Evolutionary conservation across 345 rosid genomes (phyloP).

Genomic region (Triadica sebifera): DNA sequence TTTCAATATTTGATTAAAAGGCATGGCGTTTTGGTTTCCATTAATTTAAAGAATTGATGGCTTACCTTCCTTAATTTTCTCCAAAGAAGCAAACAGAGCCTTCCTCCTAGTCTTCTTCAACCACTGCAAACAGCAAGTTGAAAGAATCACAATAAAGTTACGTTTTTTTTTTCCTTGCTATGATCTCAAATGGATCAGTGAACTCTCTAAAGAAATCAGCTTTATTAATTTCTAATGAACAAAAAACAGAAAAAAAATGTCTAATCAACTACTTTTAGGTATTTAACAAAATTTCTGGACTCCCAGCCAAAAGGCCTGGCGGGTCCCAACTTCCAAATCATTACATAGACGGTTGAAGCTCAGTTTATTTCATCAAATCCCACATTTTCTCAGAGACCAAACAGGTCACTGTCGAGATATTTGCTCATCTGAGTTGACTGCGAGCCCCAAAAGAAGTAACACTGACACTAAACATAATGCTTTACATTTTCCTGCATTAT

Average conservation of each 20-base stretch:
- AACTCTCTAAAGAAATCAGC: background rate
- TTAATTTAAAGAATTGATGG: background rate
- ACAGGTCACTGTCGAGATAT: background rate
- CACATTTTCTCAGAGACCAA: conserved; percentile 18
- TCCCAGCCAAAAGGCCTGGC: no score
- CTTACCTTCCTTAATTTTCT: conserved; percentile 89
- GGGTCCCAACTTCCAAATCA: background rate
- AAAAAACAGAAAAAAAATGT: background rate
- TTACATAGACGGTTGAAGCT: background rate
- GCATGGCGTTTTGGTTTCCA: background rate
- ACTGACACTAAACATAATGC: background rate
- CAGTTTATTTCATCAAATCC: conserved; percentile 1
- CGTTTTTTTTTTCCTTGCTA: no score
- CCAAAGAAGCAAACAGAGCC: conserved; percentile 78
- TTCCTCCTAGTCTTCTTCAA: conserved; percentile 81
- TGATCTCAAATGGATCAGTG: background rate
- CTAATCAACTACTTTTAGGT: background rate
- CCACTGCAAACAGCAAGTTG: conserved; percentile 51
- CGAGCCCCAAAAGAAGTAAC: background rate
- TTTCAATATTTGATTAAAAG: background rate
- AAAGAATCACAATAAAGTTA: conserved; percentile 2
- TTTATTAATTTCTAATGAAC: background rate
- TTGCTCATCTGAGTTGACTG: background rate
- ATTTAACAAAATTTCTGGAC: background rate
- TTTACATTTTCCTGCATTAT: background rate